These are phyloP conservation scores for Aspergillus intermedius DNA, from an alignment of 2,329 filamentous ascomycete genomes.

Conservation along the genomic window DNA sequence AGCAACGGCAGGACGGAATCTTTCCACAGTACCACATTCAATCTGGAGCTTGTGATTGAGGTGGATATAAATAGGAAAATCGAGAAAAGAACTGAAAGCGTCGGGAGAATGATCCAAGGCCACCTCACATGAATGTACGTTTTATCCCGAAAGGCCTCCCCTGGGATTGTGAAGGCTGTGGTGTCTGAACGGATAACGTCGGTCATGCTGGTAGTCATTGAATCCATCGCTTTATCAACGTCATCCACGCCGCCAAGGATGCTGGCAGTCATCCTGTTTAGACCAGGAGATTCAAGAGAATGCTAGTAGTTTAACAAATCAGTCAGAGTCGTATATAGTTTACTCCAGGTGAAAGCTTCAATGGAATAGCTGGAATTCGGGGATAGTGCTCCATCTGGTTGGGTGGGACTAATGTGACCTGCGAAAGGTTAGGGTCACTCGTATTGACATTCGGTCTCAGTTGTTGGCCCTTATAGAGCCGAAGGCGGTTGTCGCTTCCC, in stretches of 20 bases:
- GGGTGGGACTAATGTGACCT: neutral
- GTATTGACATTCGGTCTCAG: neutral
- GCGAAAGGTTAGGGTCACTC: too few species aligned
- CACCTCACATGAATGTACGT: slow-evolving; percentile 25
- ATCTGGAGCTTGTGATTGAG: neutral
- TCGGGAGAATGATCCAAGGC: slow-evolving; percentile 25
- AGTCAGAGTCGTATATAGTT: too few species aligned
- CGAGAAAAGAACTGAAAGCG: slow-evolving; percentile 12
- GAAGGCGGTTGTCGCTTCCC: neutral
- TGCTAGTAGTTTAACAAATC: too few species aligned
- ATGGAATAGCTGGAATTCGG: neutral
- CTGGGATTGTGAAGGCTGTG: slow-evolving; percentile 7
- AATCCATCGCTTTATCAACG: slow-evolving; percentile 2
- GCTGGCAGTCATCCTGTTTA: neutral
- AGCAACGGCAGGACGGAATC: neutral
- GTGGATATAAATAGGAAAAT: slow-evolving; percentile 16
- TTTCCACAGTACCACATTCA: neutral
- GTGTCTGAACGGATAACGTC: slow-evolving; percentile 10
- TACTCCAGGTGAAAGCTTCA: neutral
- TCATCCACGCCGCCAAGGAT: neutral
- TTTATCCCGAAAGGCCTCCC: slow-evolving; percentile 14
- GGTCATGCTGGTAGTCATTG: slow-evolving; percentile 12
- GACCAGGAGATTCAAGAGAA: too few species aligned
- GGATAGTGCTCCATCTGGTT: neutral
- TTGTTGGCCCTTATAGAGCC: neutral